Evolutionary conservation across 2,329 filamentous ascomycete species (phyloP), one percentile per base, ranked within the genome.

Genomic region (Neofusicoccum kwambonambiense): DNA sequence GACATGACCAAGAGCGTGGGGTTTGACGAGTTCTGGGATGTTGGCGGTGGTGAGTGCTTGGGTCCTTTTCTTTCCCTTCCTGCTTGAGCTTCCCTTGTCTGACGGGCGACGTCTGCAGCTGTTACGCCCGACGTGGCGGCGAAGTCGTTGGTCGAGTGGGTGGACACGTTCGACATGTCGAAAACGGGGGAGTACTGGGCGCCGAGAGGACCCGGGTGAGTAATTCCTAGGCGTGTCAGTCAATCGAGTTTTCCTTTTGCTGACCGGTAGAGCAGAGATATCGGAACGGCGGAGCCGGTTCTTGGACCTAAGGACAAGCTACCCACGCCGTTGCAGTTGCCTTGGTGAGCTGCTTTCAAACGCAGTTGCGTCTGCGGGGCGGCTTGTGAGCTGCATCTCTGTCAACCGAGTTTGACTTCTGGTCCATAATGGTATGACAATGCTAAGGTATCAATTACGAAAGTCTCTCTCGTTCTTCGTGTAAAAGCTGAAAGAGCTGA

Each of bases 151-250:
- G 76, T 83, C 0, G 80, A 87, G 34, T 92, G 89, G 83, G 81
- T 86, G 11, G 82, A 75, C 3, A 79, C 77, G 11, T 86, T 92
- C 66, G 86, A 88, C 70, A 85, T 91, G 34, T 81, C 78, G 69
- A 89, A 87, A 75, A 88, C 87, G 4, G 90, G 89, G 7, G 80
- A 90, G 76, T 91, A 86, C 70, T 92, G 89, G 90, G 90, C 89
- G 39, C 90, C 89, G 2, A 80, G 89, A 68, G 90, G 89, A 69
- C 83, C 89, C 65, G 74, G 78, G 87, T 89, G 78, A 79, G 85
- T 66, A 9, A 78, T 69, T 44, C 35, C 61, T 47, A 57, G 5
- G 54, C 51, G 27, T 15, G 6, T 4, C 19, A 39, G 1, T n/a
- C 5, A 17, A n/a, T 39, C 13, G 70, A 70, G 69, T 17, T 4